Evolutionary conservation across 352 stramenopile genomes (phyloP).

Genomic region (Peronospora belbahrii): DNA sequence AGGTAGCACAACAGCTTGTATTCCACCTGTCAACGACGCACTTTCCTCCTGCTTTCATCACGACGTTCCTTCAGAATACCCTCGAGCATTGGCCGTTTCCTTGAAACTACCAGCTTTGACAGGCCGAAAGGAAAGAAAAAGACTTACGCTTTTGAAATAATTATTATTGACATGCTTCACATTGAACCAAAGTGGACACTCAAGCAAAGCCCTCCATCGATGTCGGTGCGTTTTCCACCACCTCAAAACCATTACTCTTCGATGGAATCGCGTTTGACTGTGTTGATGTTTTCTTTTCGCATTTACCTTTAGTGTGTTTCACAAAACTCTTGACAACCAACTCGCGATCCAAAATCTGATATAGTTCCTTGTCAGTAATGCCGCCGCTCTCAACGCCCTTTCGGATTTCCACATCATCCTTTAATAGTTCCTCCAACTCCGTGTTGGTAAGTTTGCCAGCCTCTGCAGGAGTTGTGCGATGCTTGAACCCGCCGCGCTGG

Average conservation of each 20-base stretch:
- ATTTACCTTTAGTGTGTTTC: conserved; percentile 24
- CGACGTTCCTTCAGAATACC: conserved; percentile 52
- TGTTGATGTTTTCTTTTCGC: conserved; percentile 4
- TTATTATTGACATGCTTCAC: conserved; percentile 19
- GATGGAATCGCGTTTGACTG: conserved; percentile 26
- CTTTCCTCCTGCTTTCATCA: conserved; percentile 50
- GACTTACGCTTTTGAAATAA: not conserved
- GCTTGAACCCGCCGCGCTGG: conserved; percentile 77
- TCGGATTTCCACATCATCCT: conserved; percentile 68
- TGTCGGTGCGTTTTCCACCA: conserved; percentile 49
- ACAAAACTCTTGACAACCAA: conserved; percentile 75
- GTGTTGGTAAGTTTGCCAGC: conserved; percentile 52
- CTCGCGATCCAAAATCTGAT: conserved; percentile 56
- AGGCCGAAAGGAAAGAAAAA: not conserved
- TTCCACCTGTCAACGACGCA: conserved; percentile 55
- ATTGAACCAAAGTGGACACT: conserved; percentile 1
- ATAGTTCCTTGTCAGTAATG: conserved; percentile 57
- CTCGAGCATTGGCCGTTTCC: conserved; percentile 9
- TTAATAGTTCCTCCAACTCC: conserved; percentile 66
- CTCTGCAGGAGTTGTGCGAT: conserved; percentile 24
- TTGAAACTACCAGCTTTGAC: not conserved
- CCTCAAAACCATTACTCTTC: conserved; percentile 70
- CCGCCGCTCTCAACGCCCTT: conserved; percentile 64
- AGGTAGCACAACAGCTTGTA: conserved; percentile 46
- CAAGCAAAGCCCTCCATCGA: conserved; percentile 75